Evolutionary conservation across 768 basidiomycete species (phyloP).

Genomic region (Solioccasus polychromus): DNA sequence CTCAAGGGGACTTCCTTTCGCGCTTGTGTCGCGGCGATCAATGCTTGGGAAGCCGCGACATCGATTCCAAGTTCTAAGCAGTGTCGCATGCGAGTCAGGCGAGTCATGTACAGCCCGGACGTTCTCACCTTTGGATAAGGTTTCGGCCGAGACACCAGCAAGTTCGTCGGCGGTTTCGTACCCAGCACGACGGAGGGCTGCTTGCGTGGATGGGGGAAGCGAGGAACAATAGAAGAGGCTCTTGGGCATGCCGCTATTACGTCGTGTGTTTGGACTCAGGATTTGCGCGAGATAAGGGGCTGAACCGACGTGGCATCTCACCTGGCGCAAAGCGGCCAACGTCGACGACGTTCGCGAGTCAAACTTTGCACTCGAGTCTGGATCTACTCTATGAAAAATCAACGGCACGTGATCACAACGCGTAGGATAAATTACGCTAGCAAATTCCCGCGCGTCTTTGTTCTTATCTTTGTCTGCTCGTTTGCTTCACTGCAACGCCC

Average conservation of each 20-base stretch:
- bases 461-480: slow-evolving; percentile 15
- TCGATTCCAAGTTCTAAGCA: slow-evolving; percentile 50
- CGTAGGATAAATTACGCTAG: slow-evolving; percentile 28
- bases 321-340: slow-evolving; percentile 6
- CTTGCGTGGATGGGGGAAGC: slow-evolving; percentile 44
- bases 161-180: slow-evolving; percentile 60
- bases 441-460: slow-evolving; percentile 28
- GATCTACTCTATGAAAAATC: slow-evolving; percentile 3
- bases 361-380: not conserved
- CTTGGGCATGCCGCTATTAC: slow-evolving; percentile 30
- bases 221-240: slow-evolving; percentile 44
- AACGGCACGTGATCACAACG: slow-evolving; percentile 28
- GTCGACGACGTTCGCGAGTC: not conserved
- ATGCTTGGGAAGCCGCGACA: slow-evolving; percentile 41
- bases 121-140: slow-evolving; percentile 49
- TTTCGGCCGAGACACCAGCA: slow-evolving; percentile 38
- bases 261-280: not conserved
- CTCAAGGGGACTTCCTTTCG: slow-evolving; percentile 38
- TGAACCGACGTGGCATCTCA: slow-evolving; percentile 5
- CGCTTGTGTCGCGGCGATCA: slow-evolving; percentile 43
- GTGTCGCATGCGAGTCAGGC: not conserved
- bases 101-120: not conserved
- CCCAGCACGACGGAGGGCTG: slow-evolving; percentile 48
- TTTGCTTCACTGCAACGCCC: slow-evolving; percentile 32
- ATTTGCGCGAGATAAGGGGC: slow-evolving; percentile 1